Percentiles rank a stretch among this genome's conserved stretches.
These are phyloP conservation scores for Claviceps capensis DNA, from an alignment of 2,329 filamentous ascomycete species.

Conservation along the genomic window DNA sequence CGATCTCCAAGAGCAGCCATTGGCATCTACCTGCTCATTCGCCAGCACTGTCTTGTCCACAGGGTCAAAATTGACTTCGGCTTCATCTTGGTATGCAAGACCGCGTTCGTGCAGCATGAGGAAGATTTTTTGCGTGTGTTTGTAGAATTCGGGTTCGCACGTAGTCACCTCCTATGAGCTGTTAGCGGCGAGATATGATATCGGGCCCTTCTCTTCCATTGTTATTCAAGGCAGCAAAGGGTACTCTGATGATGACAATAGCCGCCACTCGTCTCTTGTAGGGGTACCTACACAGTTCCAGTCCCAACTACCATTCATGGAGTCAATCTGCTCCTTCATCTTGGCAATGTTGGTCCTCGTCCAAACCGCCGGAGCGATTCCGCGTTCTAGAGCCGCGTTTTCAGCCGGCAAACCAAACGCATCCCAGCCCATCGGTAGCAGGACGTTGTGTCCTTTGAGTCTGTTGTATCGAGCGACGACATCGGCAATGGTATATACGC, in stretches of 20 bases:
- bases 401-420: constrained; percentile 83
- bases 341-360: constrained; percentile 65
- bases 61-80: constrained; percentile 81
- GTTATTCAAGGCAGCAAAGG: too few species aligned
- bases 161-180: constrained; percentile 60
- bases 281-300: constrained; percentile 59
- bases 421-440: constrained; percentile 93
- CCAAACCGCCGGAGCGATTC: constrained; percentile 65
- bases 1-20: constrained; percentile 76
- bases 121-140: constrained; percentile 79
- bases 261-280: too few species aligned
- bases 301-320: constrained; percentile 73
- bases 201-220: background rate
- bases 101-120: constrained; percentile 60
- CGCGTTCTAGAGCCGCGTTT: constrained; percentile 77
- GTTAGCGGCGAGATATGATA: background rate
- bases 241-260: too few species aligned
- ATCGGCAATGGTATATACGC: constrained; percentile 85
- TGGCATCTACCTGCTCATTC: constrained; percentile 84
- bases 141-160: constrained; percentile 75
- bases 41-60: constrained; percentile 81
- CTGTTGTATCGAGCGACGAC: constrained; percentile 63
- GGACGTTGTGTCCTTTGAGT: constrained; percentile 59
- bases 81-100: constrained; percentile 71
- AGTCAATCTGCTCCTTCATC: constrained; percentile 70